phyloP scores from a whole-genome alignment of 2,329 filamentous ascomycete genomes.

The Venturia asperata region DNA sequence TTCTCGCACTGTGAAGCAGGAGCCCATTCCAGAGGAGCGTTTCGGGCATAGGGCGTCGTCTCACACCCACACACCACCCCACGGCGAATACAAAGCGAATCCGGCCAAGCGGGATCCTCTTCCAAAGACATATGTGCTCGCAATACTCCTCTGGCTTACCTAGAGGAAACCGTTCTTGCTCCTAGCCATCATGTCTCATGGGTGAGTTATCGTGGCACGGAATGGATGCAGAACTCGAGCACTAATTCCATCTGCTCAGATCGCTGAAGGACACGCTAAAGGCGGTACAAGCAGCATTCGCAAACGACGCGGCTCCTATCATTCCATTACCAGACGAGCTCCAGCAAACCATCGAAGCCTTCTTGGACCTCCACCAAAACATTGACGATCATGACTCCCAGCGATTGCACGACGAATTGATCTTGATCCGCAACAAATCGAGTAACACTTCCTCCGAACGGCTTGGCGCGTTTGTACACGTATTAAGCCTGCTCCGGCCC shows the following conservation, averaged over 20 bases:
- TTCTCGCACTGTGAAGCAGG: background rate
- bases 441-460: constrained; percentile 51
- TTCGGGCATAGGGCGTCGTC: background rate
- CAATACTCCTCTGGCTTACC: background rate
- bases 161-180: background rate
- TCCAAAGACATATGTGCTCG: background rate
- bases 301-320: constrained; percentile 23
- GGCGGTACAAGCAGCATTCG: constrained; percentile 40
- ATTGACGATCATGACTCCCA: constrained; percentile 63
- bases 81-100: background rate
- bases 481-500: constrained; percentile 58
- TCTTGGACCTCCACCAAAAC: constrained; percentile 59
- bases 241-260: constrained; percentile 25
- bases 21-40: background rate
- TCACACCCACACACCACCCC: background rate
- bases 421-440: constrained; percentile 57
- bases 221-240: no score
- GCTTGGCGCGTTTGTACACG: constrained; percentile 60
- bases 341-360: constrained; percentile 54
- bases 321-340: constrained; percentile 60
- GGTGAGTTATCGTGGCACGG: background rate
- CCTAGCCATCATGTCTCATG: constrained; percentile 15
- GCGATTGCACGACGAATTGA: constrained; percentile 65
- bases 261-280: constrained; percentile 44
- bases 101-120: background rate